Evolutionary conservation across 768 basidiomycete genomes (phyloP).

Genomic region (Amyloporia xantha): DNA sequence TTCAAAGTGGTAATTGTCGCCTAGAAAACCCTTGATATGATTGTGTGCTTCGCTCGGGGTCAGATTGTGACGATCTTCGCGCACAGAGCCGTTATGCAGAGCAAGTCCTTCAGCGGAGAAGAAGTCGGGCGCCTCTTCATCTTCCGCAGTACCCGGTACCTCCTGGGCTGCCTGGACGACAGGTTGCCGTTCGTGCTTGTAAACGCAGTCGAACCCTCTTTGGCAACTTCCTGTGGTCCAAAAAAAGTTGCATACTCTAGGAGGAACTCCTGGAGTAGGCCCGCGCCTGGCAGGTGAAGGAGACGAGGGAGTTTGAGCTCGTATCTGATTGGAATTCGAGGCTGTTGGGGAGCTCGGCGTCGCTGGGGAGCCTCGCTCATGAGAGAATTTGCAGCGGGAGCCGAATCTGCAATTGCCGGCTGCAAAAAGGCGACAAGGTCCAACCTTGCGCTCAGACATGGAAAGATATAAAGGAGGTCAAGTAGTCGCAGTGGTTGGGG

Average conservation of each 20-base stretch:
- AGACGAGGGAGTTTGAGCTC: too few relatives aligned
- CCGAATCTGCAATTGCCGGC: slow-evolving; percentile 7
- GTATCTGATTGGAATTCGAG: background rate
- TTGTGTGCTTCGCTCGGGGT: slow-evolving; percentile 5
- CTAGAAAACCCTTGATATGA: slow-evolving; percentile 1
- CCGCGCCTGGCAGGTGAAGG: background rate
- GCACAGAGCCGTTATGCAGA: background rate
- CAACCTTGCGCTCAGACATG: background rate
- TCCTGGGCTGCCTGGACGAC: background rate
- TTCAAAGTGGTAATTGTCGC: background rate
- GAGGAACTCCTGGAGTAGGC: slow-evolving; percentile 3
- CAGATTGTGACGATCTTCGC: background rate
- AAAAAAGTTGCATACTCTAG: slow-evolving; percentile 1
- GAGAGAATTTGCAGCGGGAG: slow-evolving; percentile 8
- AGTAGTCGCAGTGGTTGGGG: background rate
- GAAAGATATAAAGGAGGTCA: background rate
- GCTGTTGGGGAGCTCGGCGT: background rate
- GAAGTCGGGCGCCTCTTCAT: slow-evolving; percentile 6
- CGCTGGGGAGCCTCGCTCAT: slow-evolving; percentile 5
- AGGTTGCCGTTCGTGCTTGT: background rate
- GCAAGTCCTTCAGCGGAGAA: slow-evolving; percentile 3
- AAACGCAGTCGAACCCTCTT: background rate
- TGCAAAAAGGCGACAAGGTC: background rate
- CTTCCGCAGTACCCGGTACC: background rate
- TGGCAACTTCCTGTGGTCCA: background rate